A percentile compares a stretch with the other conserved stretches of the same genome.
These are phyloP conservation scores for Paspalum vaginatum DNA, from an alignment of 176 grass and related monocot species.

Conservation along the genomic window DNA sequence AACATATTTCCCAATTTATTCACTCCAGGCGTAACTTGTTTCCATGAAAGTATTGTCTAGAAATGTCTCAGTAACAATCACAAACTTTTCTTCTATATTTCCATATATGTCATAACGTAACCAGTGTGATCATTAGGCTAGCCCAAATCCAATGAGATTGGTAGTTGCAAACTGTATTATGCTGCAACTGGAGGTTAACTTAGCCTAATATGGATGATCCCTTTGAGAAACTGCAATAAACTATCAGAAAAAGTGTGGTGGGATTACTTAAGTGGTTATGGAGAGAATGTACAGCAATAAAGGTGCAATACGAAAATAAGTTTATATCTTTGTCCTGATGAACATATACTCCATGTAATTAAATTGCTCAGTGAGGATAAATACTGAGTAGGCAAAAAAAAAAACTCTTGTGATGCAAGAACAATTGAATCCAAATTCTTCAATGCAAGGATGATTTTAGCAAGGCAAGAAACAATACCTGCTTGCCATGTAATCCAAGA, in stretches of 20 bases:
- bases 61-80: not conserved
- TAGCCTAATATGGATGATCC: not conserved
- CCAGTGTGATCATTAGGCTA: not conserved
- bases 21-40: not conserved
- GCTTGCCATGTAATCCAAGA: conserved; percentile 35
- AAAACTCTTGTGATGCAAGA: not conserved
- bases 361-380: not conserved
- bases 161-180: not conserved
- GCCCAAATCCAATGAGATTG: not conserved
- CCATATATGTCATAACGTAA: not conserved
- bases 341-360: not conserved
- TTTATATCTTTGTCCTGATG: not conserved
- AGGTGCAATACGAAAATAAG: not conserved
- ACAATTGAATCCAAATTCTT: not conserved
- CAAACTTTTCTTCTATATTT: not conserved
- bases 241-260: not conserved
- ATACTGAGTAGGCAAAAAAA: not conserved
- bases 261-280: not conserved
- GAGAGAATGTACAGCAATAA: not conserved
- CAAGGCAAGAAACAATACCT: conserved; percentile 22
- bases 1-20: not conserved
- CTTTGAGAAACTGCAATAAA: not conserved
- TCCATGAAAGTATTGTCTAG: not conserved
- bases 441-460: not conserved
- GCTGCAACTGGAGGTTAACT: not conserved